Evolutionary conservation across 495 filamentous ascomycete genomes (phyloP), one percentile per base, ranked within the genome.

Genomic region (Penicillium cinerascens): DNA sequence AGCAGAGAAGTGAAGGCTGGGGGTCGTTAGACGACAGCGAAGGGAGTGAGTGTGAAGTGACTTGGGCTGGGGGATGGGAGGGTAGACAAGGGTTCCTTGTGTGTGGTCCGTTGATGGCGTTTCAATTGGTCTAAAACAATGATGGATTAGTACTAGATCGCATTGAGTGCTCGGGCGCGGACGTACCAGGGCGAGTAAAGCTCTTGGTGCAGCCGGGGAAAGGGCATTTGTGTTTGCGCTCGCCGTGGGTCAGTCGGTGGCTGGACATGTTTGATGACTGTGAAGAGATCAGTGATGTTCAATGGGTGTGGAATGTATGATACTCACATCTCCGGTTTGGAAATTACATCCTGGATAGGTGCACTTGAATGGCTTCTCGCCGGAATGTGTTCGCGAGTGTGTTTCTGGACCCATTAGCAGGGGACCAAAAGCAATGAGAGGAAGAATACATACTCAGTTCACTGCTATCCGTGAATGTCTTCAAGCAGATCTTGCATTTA

Each of bases 181-280:
- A 54, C 65, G 42, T 70, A 77, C 74, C 74, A 50, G 73, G 72
- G 46, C 74, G 68, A 37, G 74, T 77, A 50, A 77, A 77, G 47
- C 74, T 77, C 51, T 77, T 77, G 8, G 61, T 69, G 52, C 74
- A 77, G 6, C 72, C 72, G 0, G 68, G 70, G 46, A 61, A 66
- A 15, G 54, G 38, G 53, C 74, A 77, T 65, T 72, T 77, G 21
- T 77, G 74, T 56, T 66, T 66, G 37, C 74, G 74, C 64, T 75
- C 74, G 37, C 70, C 73, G 47, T 77, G 74, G 6, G 74, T 77
- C 16, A 77, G 59, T 54, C 72, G 63, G 42, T 77, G 74, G 26
- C 74, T 77, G 2, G 74, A 77, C 74, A 77, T 77, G 41, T 77
- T 77, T 9, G 74, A 77, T 23, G 74, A 77, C 73, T 76, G 42